Conservation (phyloP, 2,329 filamentous ascomycete species). For the Penicillium sp. region DNA sequence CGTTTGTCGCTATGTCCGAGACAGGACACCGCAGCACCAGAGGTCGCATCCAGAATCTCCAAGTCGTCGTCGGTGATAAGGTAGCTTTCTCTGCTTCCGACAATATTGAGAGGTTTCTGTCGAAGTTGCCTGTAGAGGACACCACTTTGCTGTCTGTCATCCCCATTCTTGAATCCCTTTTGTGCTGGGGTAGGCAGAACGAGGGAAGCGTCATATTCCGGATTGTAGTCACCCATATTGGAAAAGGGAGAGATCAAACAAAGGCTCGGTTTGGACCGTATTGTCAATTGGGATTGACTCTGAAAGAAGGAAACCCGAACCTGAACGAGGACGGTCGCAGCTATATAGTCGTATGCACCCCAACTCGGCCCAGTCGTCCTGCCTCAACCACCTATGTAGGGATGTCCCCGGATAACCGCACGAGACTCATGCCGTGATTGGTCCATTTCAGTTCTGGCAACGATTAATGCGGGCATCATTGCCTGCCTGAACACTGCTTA, state of each 20-base stretch:
- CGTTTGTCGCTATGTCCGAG: conserved; percentile 64
- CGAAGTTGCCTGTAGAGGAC: conserved; percentile 53
- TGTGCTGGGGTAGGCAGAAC: background rate
- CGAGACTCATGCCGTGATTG: too few relatives aligned
- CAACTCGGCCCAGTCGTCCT: too few relatives aligned
- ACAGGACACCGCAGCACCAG: conserved; percentile 69
- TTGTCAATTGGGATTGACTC: too few relatives aligned
- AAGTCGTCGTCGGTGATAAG: conserved; percentile 51
- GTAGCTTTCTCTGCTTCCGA: conserved; percentile 48
- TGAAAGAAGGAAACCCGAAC: too few relatives aligned
- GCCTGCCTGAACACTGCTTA: conserved; percentile 5
- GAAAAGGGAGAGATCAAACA: background rate
- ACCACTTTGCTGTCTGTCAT: conserved; percentile 17
- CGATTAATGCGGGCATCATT: background rate
- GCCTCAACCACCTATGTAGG: too few relatives aligned
- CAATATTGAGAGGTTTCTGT: conserved; percentile 43
- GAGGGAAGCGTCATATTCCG: conserved; percentile 1
- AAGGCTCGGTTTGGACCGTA: too few relatives aligned
- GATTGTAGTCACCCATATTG: conserved; percentile 24
- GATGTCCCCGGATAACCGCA: too few relatives aligned
- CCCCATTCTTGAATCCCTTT: background rate
- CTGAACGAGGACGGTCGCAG: too few relatives aligned
- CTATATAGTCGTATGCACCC: too few relatives aligned
- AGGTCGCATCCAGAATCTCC: conserved; percentile 65
- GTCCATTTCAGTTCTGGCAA: too few relatives aligned